A percentile compares a stretch with the other conserved stretches of the same genome.
Evolutionary conservation across 306 rosid species (phyloP).

Genomic region (Quillaja saponaria): DNA sequence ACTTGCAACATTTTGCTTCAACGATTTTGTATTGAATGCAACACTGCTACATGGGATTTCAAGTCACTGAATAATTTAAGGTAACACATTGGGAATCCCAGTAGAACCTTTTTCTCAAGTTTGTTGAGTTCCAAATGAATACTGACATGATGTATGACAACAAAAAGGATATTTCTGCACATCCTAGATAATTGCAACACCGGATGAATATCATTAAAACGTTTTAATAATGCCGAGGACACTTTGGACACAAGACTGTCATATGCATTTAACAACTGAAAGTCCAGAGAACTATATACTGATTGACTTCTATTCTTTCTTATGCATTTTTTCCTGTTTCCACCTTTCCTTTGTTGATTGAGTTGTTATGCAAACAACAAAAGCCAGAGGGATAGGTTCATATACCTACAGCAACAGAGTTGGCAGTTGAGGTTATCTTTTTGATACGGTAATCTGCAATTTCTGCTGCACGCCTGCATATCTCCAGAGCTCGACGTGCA

Average conservation of each 20-base stretch:
- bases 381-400: constrained; percentile 6
- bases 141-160: constrained; percentile 10
- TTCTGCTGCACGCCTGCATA: constrained; percentile 95
- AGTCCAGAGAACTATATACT: constrained; percentile 8
- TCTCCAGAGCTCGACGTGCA: constrained; percentile 94
- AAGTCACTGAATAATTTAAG: background rate
- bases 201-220: too few species aligned
- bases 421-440: constrained; percentile 45
- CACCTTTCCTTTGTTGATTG: constrained; percentile 1
- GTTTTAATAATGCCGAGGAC: too few species aligned
- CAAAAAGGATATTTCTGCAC: constrained; percentile 3
- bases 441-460: constrained; percentile 70
- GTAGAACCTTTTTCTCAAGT: too few species aligned
- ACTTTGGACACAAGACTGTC: too few species aligned
- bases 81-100: too few species aligned
- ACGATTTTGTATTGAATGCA: background rate
- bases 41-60: constrained; percentile 7
- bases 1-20: constrained; percentile 1
- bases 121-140: background rate
- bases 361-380: constrained; percentile 10
- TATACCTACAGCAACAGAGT: constrained; percentile 52
- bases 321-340: too few species aligned
- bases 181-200: background rate
- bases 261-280: too few species aligned
- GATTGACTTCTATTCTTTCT: background rate